A percentile compares a stretch with the other conserved stretches of the same genome.
phyloP scores from a whole-genome alignment of 2,329 filamentous ascomycete species.

The Aquanectria penicillioides region DNA sequence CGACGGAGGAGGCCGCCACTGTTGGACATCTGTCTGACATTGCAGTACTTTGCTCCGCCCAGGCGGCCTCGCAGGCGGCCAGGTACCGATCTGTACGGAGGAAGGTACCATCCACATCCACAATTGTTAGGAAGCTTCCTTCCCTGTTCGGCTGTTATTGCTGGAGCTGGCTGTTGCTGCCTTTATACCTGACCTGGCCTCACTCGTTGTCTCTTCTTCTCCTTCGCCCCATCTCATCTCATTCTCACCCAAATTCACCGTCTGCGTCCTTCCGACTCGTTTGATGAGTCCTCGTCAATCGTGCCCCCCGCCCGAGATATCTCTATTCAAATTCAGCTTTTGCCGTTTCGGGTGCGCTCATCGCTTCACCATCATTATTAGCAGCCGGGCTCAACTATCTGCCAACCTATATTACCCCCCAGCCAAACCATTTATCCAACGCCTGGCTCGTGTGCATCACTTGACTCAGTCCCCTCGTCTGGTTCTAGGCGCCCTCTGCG shows the following conservation, averaged over 20 bases:
- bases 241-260: conserved; percentile 1
- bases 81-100: conserved; percentile 3
- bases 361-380: not conserved
- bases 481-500: conserved; percentile 7
- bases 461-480: conserved; percentile 18
- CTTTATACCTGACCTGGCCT: conserved; percentile 20
- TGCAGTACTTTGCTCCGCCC: conserved; percentile 4
- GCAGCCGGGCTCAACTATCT: not conserved
- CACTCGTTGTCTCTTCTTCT: conserved; percentile 15
- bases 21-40: conserved; percentile 14
- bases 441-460: conserved; percentile 1
- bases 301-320: too few relatives aligned
- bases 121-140: conserved; percentile 23
- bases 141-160: conserved; percentile 14
- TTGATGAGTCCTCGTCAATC: not conserved
- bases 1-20: not conserved
- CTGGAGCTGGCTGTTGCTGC: conserved; percentile 19
- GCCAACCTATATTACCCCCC: too few relatives aligned
- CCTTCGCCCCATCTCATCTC: conserved; percentile 17
- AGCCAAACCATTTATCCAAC: not conserved
- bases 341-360: not conserved
- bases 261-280: conserved; percentile 1
- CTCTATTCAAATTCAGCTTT: too few relatives aligned
- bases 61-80: conserved; percentile 15
- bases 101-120: conserved; percentile 13